These are phyloP conservation scores for Xylariaceae sp. DNA, from an alignment of 2,329 filamentous ascomycete species.

Conservation along the genomic window DNA sequence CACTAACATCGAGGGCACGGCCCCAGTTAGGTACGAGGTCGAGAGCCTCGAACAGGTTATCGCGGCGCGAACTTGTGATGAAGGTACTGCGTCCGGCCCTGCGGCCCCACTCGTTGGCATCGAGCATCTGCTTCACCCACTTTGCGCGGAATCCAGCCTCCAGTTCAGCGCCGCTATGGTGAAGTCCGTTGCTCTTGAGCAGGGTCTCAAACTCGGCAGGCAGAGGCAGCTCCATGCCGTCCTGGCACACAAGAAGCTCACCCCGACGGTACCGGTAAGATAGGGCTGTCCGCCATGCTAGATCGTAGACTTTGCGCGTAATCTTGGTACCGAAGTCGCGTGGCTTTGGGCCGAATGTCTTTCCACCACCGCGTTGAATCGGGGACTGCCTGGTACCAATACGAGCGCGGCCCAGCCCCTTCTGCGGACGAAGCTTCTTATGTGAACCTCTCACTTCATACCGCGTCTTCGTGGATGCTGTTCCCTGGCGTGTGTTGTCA, in stretches of 20 bases:
- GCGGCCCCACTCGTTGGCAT: constrained; percentile 72
- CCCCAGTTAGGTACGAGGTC: constrained; percentile 70
- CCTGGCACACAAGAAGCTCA: constrained; percentile 85
- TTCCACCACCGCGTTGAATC: constrained; percentile 83
- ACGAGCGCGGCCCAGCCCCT: constrained; percentile 83
- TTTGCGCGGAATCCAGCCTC: constrained; percentile 64
- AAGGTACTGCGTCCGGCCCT: constrained; percentile 75
- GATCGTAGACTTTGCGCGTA: constrained; percentile 89
- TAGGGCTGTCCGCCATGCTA: constrained; percentile 92
- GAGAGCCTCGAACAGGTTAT: constrained; percentile 71
- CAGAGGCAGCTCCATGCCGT: constrained; percentile 72
- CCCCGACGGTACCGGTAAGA: constrained; percentile 89
- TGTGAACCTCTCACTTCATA: constrained; percentile 84
- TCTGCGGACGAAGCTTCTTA: constrained; percentile 83
- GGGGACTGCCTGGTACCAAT: constrained; percentile 83
- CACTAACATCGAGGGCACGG: constrained; percentile 70
- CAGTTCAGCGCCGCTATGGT: constrained; percentile 51
- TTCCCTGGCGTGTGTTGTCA: constrained; percentile 85
- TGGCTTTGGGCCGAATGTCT: constrained; percentile 87
- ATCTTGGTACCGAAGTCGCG: constrained; percentile 87
- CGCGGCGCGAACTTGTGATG: constrained; percentile 68
- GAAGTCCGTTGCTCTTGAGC: constrained; percentile 45
- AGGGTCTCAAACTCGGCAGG: constrained; percentile 57
- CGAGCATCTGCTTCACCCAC: constrained; percentile 72
- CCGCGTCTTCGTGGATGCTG: constrained; percentile 81